Evolutionary conservation across 768 basidiomycete species (phyloP), one percentile per base, ranked within the genome.

Genomic region (Suillus decipiens): DNA sequence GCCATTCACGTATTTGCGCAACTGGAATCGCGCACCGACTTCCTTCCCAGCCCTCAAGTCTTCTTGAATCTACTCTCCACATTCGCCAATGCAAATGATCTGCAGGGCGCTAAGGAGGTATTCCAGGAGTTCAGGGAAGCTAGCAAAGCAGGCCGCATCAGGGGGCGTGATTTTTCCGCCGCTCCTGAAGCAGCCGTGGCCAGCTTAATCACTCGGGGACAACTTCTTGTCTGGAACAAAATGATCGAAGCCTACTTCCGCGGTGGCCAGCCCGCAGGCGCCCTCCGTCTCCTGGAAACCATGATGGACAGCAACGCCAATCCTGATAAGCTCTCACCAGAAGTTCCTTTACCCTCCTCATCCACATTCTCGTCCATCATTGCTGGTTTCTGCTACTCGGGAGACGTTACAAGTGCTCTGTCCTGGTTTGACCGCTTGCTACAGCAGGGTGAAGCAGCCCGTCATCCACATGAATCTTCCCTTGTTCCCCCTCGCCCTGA

Each of bases 191-290:
- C 48, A 24, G 54, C 53, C 34, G 59, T 72, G 17, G 58, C 60
- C 5, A 60, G 60, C 50, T 69, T 72, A 61, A 74, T 64, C 11
- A 58, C 65, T 31, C 71, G 73, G 36, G 74, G 76, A 24, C 80
- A 82, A 58, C 75, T 89, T 51, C 71, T 78, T 43, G 77, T 88
- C 2, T 94, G 86, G 86, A 90, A 92, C 67, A 79, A 83, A 68
- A 92, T 93, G 88, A 86, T 95, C 41, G 81, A 86, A 55, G 82
- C 87, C 0, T 89, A 91, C 73, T 89, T 95, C 79, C 81, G 78
- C 43, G 82, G 79, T 43, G 86, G 86, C 1, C 75, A 86, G 58
- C 81, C 89, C 0, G 85, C 84, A 24, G 83, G 82, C 51, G 93
- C 87, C 10, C 69, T 94, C 11, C 84, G 73, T 28, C 73, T 95